These are phyloP conservation scores for Tetrapyrgos nigripes DNA, from an alignment of 1,284 basidiomycete species.

Conservation along the genomic window DNA sequence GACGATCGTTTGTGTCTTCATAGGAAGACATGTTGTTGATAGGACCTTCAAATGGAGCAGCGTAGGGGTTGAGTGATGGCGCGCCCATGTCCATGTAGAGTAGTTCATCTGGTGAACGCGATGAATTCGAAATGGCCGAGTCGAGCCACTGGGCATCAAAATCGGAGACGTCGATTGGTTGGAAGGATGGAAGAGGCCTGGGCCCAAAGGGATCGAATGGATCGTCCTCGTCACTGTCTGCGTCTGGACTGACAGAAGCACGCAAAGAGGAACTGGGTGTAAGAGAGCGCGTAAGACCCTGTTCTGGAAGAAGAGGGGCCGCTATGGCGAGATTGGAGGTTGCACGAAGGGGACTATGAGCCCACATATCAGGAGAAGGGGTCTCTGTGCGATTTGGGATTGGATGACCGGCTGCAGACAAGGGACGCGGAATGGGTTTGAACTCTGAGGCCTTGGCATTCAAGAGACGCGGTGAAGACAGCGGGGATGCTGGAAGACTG, in stretches of 20 bases:
- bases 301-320: slow-evolving; percentile 83
- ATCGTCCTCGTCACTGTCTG: slow-evolving; percentile 71
- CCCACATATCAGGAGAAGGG: slow-evolving; percentile 83
- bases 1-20: slow-evolving; percentile 37
- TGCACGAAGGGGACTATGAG: slow-evolving; percentile 73
- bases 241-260: slow-evolving; percentile 63
- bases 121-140: slow-evolving; percentile 53
- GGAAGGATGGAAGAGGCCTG: slow-evolving; percentile 57
- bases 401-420: slow-evolving; percentile 75
- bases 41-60: slow-evolving; percentile 14
- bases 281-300: slow-evolving; percentile 60
- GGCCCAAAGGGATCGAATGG: slow-evolving; percentile 77
- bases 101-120: slow-evolving; percentile 55
- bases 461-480: slow-evolving; percentile 63
- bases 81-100: slow-evolving; percentile 33
- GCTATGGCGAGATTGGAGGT: slow-evolving; percentile 89
- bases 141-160: slow-evolving; percentile 66
- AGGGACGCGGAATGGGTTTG: slow-evolving; percentile 70
- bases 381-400: slow-evolving; percentile 69
- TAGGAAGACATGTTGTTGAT: slow-evolving; percentile 33
- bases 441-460: slow-evolving; percentile 65
- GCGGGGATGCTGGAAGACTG: slow-evolving; percentile 69
- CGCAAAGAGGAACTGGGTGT: slow-evolving; percentile 64
- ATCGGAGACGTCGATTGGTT: slow-evolving; percentile 66
- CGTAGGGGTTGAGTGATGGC: slow-evolving; percentile 40